phyloP scores from a whole-genome alignment of 169 alveolate species.

The Neospora caninum region DNA sequence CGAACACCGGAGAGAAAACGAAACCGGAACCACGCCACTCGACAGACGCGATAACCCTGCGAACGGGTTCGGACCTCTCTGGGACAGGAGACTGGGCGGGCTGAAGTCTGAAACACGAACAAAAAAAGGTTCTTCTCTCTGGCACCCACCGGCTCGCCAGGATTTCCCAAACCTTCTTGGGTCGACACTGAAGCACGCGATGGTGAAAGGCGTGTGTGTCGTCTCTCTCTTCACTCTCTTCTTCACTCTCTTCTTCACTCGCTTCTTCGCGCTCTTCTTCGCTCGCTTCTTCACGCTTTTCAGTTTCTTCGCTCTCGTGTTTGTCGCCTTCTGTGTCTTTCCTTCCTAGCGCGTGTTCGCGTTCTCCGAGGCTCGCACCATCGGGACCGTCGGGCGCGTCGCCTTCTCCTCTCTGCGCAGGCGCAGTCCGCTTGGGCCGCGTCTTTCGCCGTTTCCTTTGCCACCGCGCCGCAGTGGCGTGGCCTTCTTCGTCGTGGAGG shows the following conservation, averaged over 20 bases:
- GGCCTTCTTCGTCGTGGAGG: slow-evolving; percentile 19
- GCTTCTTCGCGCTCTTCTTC: neutral
- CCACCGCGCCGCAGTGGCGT: slow-evolving; percentile 12
- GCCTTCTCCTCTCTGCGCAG: neutral
- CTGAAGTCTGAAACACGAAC: neutral
- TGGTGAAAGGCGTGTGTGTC: slow-evolving; percentile 45
- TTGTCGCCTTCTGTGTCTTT: no score
- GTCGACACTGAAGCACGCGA: slow-evolving; percentile 78
- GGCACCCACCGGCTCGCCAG: slow-evolving; percentile 86
- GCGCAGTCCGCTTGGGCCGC: neutral
- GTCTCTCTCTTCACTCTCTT: neutral
- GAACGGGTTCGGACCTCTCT: no score
- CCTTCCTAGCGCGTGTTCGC: no score
- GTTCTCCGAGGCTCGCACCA: no score
- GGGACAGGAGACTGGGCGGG: no score
- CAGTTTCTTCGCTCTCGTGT: neutral
- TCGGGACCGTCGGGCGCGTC: neutral
- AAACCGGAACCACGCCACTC: neutral
- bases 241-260: neutral
- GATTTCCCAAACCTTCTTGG: slow-evolving; percentile 83
- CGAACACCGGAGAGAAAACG: neutral
- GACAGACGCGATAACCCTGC: no score
- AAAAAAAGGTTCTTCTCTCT: neutral
- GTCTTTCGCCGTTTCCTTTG: neutral
- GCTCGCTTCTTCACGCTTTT: neutral